Conservation (phyloP, 2,329 filamentous ascomycete species). For the Pseudonectria buxi region DNA sequence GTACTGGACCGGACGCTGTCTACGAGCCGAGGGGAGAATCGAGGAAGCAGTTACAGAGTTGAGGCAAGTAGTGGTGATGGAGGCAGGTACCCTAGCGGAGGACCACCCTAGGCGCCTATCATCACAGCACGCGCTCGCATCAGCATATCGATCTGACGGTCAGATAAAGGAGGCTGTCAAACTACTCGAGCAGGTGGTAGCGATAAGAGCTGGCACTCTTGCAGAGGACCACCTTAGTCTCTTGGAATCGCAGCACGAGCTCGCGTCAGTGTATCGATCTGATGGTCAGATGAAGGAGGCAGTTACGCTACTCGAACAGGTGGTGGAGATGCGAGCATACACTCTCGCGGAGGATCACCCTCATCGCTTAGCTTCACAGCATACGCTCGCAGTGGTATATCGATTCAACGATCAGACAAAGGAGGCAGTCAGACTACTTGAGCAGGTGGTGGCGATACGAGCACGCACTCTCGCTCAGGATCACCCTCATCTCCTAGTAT, state of each 20-base stretch:
- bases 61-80: neutral
- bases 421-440: conserved; percentile 3
- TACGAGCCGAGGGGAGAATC: neutral
- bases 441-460: neutral
- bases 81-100: too few relatives aligned
- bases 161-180: neutral
- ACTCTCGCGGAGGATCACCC: conserved; percentile 6
- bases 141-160: neutral
- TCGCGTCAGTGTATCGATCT: conserved; percentile 3
- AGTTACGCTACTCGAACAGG: conserved; percentile 2
- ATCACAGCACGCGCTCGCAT: conserved; percentile 1
- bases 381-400: conserved; percentile 3
- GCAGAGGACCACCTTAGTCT: conserved; percentile 1
- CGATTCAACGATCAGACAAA: neutral
- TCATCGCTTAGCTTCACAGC: conserved; percentile 3
- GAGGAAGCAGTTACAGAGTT: conserved; percentile 1
- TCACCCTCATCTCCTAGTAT: conserved; percentile 1
- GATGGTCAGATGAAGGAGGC: conserved; percentile 1
- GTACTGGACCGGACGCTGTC: neutral
- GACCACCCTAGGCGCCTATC: neutral
- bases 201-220: neutral
- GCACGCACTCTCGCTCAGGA: neutral
- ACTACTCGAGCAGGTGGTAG: conserved; percentile 1
- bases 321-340: neutral
- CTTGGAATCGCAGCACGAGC: conserved; percentile 6